These are phyloP conservation scores for Akanthomyces muscarius DNA, from an alignment of 2,329 filamentous ascomycete genomes.

Conservation along the genomic window DNA sequence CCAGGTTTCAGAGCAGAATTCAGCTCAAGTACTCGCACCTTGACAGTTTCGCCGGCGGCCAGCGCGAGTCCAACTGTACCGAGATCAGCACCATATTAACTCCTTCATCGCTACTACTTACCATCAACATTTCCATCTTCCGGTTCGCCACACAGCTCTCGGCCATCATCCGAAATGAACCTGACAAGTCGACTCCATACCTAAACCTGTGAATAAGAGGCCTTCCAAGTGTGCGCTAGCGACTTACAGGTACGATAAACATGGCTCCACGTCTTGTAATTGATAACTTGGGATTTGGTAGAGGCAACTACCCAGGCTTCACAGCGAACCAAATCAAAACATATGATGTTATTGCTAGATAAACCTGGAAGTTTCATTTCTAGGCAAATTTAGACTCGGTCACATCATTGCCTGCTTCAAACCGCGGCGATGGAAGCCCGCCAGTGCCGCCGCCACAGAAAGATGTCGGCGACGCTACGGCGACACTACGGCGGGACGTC, in stretches of 20 bases:
- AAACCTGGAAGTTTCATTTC: background rate
- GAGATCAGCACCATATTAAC: background rate
- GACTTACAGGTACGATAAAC: background rate
- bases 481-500: background rate
- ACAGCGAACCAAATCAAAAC: background rate
- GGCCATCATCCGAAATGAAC: constrained; percentile 24
- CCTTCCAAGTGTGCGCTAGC: background rate
- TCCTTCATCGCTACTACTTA: background rate
- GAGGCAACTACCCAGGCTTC: no score
- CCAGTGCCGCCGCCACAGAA: background rate
- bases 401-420: background rate
- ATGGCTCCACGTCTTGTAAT: background rate
- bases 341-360: background rate
- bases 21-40: constrained; percentile 21
- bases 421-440: background rate
- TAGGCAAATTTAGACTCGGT: background rate
- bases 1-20: constrained; percentile 27
- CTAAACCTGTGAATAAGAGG: constrained; percentile 9
- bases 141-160: constrained; percentile 27
- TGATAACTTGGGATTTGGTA: background rate
- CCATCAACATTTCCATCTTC: constrained; percentile 22
- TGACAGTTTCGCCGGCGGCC: constrained; percentile 18
- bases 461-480: constrained; percentile 7
- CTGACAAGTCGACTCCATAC: constrained; percentile 24
- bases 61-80: constrained; percentile 23